Evolutionary conservation across 2,329 filamentous ascomycete genomes (phyloP).

Genomic region (Fusarium beomiforme): DNA sequence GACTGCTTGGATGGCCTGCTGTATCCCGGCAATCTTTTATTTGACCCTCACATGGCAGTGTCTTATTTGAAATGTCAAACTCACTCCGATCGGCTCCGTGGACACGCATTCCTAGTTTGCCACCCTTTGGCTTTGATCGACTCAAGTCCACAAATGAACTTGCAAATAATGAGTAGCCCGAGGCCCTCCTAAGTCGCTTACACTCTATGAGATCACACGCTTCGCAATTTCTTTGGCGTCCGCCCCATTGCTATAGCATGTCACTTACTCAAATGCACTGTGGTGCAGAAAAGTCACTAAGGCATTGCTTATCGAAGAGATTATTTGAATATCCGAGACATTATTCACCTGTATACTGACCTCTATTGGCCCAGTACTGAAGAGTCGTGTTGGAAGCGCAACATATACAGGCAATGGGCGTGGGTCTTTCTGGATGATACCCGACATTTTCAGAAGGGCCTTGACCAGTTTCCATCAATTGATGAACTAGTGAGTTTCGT

Average conservation of each 20-base stretch:
- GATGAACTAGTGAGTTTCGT: background rate
- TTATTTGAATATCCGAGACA: background rate
- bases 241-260: too few species aligned
- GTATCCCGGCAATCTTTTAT: background rate
- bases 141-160: too few species aligned
- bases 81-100: too few species aligned
- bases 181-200: background rate
- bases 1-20: background rate
- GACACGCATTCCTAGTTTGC: background rate
- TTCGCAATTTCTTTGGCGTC: rapidly evolving
- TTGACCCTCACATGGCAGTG: too few species aligned
- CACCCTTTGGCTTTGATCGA: background rate
- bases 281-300: background rate
- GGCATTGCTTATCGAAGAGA: background rate
- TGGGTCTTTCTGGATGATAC: background rate
- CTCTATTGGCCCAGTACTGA: too few species aligned
- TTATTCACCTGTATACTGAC: too few species aligned
- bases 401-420: background rate
- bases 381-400: background rate
- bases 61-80: too few species aligned
- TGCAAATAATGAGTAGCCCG: background rate
- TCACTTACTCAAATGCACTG: too few species aligned
- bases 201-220: background rate
- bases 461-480: background rate
- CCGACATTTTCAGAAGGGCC: background rate